Percentiles rank a stretch among this genome's conserved stretches.
Conservation (phyloP, 2,329 filamentous ascomycete species). For the Tolypocladium ovalisporum region DNA sequence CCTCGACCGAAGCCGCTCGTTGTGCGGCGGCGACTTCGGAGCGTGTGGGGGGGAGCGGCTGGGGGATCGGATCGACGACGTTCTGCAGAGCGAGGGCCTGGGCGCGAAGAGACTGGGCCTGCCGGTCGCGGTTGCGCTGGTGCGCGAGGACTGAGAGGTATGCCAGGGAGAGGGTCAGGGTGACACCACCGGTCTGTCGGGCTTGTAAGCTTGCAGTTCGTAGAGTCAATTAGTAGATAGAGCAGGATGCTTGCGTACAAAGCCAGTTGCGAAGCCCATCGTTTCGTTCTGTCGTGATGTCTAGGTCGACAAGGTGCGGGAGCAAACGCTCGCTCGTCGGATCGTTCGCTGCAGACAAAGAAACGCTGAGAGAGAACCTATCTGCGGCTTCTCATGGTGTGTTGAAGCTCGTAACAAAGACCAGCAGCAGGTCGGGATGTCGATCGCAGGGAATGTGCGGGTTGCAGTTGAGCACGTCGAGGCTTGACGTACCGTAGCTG, state of each 20-base stretch:
- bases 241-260: slow-evolving; percentile 42
- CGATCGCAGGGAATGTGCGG: neutral
- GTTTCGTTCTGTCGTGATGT: slow-evolving; percentile 6
- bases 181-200: slow-evolving; percentile 59
- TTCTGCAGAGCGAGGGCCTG: slow-evolving; percentile 43
- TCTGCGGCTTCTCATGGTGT: slow-evolving; percentile 20
- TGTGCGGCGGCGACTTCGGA: slow-evolving; percentile 39
- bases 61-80: slow-evolving; percentile 37
- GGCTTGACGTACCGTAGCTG: neutral
- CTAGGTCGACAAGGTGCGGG: neutral
- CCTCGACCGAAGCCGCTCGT: slow-evolving; percentile 48
- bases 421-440: neutral
- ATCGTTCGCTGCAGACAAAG: neutral
- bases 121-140: slow-evolving; percentile 52
- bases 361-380: slow-evolving; percentile 5
- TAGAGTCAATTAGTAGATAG: neutral
- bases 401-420: slow-evolving; percentile 15
- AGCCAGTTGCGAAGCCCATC: slow-evolving; percentile 67
- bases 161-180: slow-evolving; percentile 61
- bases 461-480: neutral
- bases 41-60: slow-evolving; percentile 36
- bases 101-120: slow-evolving; percentile 44
- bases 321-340: neutral
- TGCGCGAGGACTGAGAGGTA: slow-evolving; percentile 64
- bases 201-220: slow-evolving; percentile 2